These are phyloP conservation scores for Suillus decipiens DNA, from an alignment of 768 basidiomycete species.

Conservation along the genomic window DNA sequence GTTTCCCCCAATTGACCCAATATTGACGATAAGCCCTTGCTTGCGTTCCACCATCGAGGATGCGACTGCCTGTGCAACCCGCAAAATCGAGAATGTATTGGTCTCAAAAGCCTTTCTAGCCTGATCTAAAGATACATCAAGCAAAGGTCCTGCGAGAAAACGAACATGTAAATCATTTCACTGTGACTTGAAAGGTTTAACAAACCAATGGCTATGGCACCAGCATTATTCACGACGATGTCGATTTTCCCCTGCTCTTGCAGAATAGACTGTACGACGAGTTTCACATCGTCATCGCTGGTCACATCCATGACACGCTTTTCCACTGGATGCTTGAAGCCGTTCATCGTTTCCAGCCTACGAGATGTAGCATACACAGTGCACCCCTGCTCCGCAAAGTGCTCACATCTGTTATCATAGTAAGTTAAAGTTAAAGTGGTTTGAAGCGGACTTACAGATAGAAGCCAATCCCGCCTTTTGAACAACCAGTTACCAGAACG, in stretches of 20 bases:
- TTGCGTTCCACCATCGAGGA: conserved; percentile 71
- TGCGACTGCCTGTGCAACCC: conserved; percentile 60
- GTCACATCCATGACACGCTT: conserved; percentile 63
- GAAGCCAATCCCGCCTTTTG: conserved; percentile 73
- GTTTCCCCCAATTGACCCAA: conserved; percentile 68
- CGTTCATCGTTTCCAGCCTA: conserved; percentile 58
- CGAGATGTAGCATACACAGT: conserved; percentile 79
- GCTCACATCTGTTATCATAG: conserved; percentile 54
- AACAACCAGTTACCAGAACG: conserved; percentile 76
- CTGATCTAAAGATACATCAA: conserved; percentile 58
- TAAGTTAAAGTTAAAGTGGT: neutral
- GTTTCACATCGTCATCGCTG: conserved; percentile 54
- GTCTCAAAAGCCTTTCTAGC: conserved; percentile 60
- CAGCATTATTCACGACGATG: conserved; percentile 79
- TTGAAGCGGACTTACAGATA: conserved; percentile 44
- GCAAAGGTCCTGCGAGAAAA: conserved; percentile 36
- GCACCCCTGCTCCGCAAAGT: conserved; percentile 66
- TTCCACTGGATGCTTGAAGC: conserved; percentile 50
- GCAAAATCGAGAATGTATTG: conserved; percentile 64
- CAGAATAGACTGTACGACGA: conserved; percentile 51
- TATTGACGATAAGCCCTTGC: conserved; percentile 68
- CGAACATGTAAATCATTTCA: conserved; percentile 8
- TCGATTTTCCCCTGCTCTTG: conserved; percentile 64
- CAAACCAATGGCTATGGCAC: conserved; percentile 48
- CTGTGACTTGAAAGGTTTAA: conserved; percentile 2